These are phyloP conservation scores for Corylus avellana DNA, from an alignment of 306 rosid species.

Conservation along the genomic window DNA sequence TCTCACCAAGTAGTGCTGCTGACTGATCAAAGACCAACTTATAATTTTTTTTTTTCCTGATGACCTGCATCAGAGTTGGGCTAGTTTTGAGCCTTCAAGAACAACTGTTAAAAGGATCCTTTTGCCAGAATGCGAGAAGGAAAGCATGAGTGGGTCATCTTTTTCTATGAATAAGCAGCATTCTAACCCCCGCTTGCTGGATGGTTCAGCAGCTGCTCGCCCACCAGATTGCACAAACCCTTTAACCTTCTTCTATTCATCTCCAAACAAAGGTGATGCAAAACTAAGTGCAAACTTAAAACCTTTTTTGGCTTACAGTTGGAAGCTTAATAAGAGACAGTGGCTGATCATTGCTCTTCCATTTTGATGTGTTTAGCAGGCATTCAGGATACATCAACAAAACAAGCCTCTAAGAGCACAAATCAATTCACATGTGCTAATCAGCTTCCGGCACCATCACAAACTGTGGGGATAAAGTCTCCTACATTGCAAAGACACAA, in stretches of 20 bases:
- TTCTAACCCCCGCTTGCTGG: constrained; percentile 31
- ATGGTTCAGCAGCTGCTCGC: constrained; percentile 39
- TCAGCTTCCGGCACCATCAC: constrained; percentile 33
- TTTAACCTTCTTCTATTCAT: constrained; percentile 39
- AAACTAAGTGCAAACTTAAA: constrained; percentile 15
- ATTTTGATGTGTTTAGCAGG: constrained; percentile 38
- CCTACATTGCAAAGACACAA: constrained; percentile 35
- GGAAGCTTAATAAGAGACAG: neutral
- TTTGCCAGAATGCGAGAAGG: constrained; percentile 62
- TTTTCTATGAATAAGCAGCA: constrained; percentile 40
- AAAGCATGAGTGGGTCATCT: constrained; percentile 32
- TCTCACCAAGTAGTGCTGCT: neutral
- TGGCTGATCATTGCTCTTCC: constrained; percentile 21
- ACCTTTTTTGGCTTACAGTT: neutral
- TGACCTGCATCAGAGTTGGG: constrained; percentile 67
- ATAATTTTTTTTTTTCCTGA: neutral
- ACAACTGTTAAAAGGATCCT: constrained; percentile 70
- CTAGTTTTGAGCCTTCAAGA: constrained; percentile 76
- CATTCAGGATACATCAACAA: constrained; percentile 30
- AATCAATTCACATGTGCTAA: constrained; percentile 39
- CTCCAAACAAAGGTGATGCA: constrained; percentile 49
- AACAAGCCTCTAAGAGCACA: constrained; percentile 39
- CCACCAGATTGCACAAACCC: constrained; percentile 38
- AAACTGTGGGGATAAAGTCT: constrained; percentile 38
- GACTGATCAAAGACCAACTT: neutral